Base-by-base conservation (phyloP, 2,329 filamentous ascomycete genomes). In the Fusarium piperis region DNA sequence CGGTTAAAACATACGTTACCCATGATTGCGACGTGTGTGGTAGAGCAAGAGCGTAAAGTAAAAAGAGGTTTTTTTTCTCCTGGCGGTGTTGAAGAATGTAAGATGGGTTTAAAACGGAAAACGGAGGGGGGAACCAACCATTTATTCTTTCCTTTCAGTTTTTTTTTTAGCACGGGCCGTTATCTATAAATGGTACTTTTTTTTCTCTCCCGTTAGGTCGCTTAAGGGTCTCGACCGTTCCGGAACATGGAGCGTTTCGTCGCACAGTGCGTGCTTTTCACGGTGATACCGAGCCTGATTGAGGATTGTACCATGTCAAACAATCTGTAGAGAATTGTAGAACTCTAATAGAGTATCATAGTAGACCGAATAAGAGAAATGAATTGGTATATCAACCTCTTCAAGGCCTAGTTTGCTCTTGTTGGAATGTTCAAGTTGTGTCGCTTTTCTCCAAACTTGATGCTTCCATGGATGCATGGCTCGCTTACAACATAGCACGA, bases 1-100 rank as follows among this genome's bases (percentile, higher is more conserved):
- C 18, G 26, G 23, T 20, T 59, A n/a, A 57, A 57, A 62, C 78
- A 62, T 78, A 81, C 80, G 79, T 81, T 81, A 71, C 80, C 80
- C 80, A 81, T 81, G 62, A 32, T 78, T 75, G 72, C 70, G 68
- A 52, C 62, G 59, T 71, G 52, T 46, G 12, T 66, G 65, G 41
- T 57, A 48, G 36, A 13, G 26, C 38, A 36, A 69, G 52, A 52
- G n/a, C 10, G n/a, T 41, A 48, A 51, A 38, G 36, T 60, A 56
- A 23, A 23, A 23, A 32, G 33, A 36, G 28, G 35, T 64, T 48
- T 39, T 56, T 60, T 60, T 57, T 62, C 55, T 39, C 53, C 44
- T 73, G 70, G 65, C 67, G 59, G 67, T 72, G 71, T 72, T 57
- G 58, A 39, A 59, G 53, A 46, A 48, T 59, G 64, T 44, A 63